phyloP scores from a whole-genome alignment of 2,329 filamentous ascomycete genomes.

The Didymella keratinophila region DNA sequence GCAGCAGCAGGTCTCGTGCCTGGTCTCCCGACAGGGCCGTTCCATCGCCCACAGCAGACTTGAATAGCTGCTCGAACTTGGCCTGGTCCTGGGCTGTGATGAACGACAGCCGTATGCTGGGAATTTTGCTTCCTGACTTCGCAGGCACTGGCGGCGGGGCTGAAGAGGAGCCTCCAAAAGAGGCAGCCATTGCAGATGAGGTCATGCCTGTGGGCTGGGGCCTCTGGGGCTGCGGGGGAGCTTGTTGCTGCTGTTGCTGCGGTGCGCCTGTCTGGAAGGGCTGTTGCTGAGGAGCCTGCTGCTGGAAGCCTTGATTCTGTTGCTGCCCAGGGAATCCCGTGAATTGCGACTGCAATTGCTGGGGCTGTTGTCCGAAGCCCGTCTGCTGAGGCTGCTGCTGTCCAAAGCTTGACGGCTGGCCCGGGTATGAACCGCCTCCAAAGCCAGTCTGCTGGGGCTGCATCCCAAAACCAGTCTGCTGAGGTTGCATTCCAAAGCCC shows the following conservation, averaged over 20 bases:
- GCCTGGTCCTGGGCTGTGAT: constrained; percentile 94
- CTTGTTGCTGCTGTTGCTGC: constrained; percentile 68
- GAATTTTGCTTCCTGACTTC: constrained; percentile 76
- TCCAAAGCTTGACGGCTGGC: constrained; percentile 35
- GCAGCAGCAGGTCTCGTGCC: constrained; percentile 84
- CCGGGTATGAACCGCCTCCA: constrained; percentile 46
- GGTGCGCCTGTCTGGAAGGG: constrained; percentile 53
- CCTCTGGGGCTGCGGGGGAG: constrained; percentile 54
- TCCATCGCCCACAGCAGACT: constrained; percentile 85
- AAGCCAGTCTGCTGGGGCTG: constrained; percentile 34
- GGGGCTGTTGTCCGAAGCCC: constrained; percentile 46
- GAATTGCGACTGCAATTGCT: constrained; percentile 52
- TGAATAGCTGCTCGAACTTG: constrained; percentile 98
- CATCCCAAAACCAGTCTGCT: constrained; percentile 34
- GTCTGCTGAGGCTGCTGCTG: constrained; percentile 39
- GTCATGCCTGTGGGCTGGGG: constrained; percentile 68
- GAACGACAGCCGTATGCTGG: constrained; percentile 92
- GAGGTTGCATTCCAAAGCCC: constrained; percentile 61
- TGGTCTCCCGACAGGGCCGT: constrained; percentile 91
- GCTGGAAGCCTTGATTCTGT: constrained; percentile 53
- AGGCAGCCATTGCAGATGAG: constrained; percentile 70
- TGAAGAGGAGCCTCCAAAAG: constrained; percentile 58
- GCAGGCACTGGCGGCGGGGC: constrained; percentile 70
- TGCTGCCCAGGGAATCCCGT: constrained; percentile 59
- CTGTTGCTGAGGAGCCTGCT: constrained; percentile 61